Evolutionary conservation across 768 basidiomycete genomes (phyloP), one percentile per base, ranked within the genome.

Genomic region (Termitomyces sp.): DNA sequence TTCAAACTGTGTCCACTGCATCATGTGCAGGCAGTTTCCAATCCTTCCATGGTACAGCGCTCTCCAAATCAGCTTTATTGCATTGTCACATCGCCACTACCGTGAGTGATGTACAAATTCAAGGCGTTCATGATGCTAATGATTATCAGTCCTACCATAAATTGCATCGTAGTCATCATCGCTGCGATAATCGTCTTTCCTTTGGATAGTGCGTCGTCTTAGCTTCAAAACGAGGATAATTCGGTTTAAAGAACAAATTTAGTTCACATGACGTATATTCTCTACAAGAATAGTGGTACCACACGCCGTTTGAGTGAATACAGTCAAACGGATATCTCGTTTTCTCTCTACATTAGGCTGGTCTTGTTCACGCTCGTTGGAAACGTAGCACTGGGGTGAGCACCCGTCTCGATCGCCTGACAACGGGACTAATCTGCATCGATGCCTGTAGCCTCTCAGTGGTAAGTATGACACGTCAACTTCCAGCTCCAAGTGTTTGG

Each of bases 31-130:
- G 54, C 3, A 32, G 3, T 45, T 31, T 43, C 31, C 42, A 12
- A 45, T 17, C 42, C 54, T 56, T 56, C 31, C 11, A 43, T 45
- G 31, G 31, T 43, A 12, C 10, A 56, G 11, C 42, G 42, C 17
- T 43, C 42, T 34, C 42, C 54, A 12, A 56, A 43, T 32, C 42
- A 56, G 31, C 42, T 56, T n/a, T 56, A 45, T 34, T 56, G 54
- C 20, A 14, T 8, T 20, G 14, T 43, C n/a, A 34, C 42, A 12
- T 43, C 42, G 10, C 6, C 31, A n/a, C 5, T 56, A 56, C 54
- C 54, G 42, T 56, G 42, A 43, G 54, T 43, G 12, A 32, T 56
- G 17, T 17, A 34, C n/a, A 5, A 20, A 56, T 11, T 1, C 14
- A 12, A 32, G 54, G 17, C 11, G 4, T 34, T 11, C 7, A 32